Evolutionary conservation across 2,329 filamentous ascomycete species (phyloP).

Genomic region (Aspergillus luchuensis): DNA sequence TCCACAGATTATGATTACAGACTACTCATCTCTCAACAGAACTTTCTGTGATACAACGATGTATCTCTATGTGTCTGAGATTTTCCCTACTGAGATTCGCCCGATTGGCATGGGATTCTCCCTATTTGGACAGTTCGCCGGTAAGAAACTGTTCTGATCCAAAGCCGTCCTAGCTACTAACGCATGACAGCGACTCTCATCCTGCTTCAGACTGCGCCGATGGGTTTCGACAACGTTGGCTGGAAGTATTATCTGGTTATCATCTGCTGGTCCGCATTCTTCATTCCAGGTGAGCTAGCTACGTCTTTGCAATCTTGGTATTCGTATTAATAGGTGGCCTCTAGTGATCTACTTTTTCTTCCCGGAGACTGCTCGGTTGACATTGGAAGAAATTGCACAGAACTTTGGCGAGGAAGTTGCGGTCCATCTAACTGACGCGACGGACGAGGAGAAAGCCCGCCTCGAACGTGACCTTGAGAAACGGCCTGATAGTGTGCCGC

Average conservation of each 20-base stretch:
- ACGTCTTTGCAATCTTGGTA: not conserved
- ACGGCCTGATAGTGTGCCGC: not conserved
- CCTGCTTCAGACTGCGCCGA: constrained; percentile 51
- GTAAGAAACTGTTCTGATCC: constrained; percentile 15
- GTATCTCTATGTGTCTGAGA: constrained; percentile 51
- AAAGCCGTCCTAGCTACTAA: not conserved
- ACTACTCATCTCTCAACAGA: constrained; percentile 21
- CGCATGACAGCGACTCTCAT: constrained; percentile 47
- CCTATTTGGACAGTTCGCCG: constrained; percentile 53
- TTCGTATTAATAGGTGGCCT: constrained; percentile 10
- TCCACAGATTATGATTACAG: no score
- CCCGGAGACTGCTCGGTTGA: constrained; percentile 47
- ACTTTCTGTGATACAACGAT: constrained; percentile 52
- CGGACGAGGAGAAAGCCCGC: constrained; percentile 41
- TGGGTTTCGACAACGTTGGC: constrained; percentile 47
- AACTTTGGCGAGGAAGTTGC: constrained; percentile 56
- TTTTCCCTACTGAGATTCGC: constrained; percentile 54
- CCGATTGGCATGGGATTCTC: constrained; percentile 57
- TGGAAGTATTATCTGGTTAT: constrained; percentile 57
- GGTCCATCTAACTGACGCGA: constrained; percentile 48
- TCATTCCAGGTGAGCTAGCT: constrained; percentile 39
- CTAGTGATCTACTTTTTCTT: constrained; percentile 49
- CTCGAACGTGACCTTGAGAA: constrained; percentile 14
- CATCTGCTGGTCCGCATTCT: constrained; percentile 48
- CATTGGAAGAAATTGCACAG: constrained; percentile 50